phyloP scores from a whole-genome alignment of 108 stramenopile species.

The Pseudonitzschia pungens region DNA sequence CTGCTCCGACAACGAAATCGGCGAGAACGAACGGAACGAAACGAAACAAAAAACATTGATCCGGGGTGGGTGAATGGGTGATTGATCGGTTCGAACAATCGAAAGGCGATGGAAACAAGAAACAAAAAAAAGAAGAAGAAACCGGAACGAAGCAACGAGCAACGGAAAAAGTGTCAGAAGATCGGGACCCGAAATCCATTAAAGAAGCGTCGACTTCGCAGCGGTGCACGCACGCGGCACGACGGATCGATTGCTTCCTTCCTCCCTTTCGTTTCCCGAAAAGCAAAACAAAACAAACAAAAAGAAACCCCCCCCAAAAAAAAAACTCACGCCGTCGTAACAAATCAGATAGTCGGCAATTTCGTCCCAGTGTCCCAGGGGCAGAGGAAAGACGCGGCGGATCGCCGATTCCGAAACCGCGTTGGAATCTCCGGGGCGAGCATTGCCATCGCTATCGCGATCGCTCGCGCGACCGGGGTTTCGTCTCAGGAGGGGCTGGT shows the following conservation, averaged over 20 bases:
- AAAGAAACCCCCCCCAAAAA: too few species aligned
- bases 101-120: background rate
- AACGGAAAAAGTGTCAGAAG: too few species aligned
- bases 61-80: too few species aligned
- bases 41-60: background rate
- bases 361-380: conserved; percentile 81
- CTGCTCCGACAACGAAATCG: background rate
- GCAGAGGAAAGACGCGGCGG: conserved; percentile 52
- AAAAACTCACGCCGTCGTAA: conserved; percentile 40
- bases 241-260: too few species aligned
- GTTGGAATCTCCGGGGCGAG: background rate
- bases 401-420: conserved; percentile 15
- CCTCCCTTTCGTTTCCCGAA: too few species aligned
- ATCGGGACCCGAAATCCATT: too few species aligned
- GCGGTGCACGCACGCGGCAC: too few species aligned
- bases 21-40: background rate
- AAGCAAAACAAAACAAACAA: too few species aligned
- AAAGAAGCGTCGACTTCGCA: too few species aligned
- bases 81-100: background rate
- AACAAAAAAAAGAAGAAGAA: background rate
- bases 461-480: too few species aligned
- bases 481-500: background rate
- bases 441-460: conserved; percentile 6
- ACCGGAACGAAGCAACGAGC: background rate
- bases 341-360: conserved; percentile 81